Conservation (phyloP, 495 filamentous ascomycete species). For the Talaromyces wortmannii region DNA sequence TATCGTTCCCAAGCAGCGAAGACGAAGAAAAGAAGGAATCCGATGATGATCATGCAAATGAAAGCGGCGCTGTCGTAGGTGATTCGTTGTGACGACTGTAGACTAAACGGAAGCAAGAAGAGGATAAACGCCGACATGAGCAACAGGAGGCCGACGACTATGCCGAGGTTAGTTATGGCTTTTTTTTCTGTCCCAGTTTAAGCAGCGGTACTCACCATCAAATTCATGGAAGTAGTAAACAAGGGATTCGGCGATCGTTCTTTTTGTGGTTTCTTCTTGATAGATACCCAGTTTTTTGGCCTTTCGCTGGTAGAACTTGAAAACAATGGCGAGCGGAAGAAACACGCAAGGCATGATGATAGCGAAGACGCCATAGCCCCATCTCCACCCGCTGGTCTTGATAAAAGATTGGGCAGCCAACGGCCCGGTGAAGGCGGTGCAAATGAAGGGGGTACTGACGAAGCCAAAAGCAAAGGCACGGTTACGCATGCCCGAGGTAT, state of each 20-base stretch:
- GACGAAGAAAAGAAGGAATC: constrained; percentile 44
- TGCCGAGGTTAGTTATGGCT: background rate
- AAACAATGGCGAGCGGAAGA: constrained; percentile 44
- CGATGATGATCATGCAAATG: constrained; percentile 52
- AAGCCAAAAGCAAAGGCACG: constrained; percentile 57
- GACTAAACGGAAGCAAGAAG: constrained; percentile 57
- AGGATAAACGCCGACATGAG: constrained; percentile 51
- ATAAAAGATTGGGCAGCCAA: constrained; percentile 34
- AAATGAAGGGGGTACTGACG: constrained; percentile 57
- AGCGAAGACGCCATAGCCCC: constrained; percentile 56
- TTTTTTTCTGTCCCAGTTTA: background rate
- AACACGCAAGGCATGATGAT: constrained; percentile 53
- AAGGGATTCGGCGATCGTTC: constrained; percentile 40
- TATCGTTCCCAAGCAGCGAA: constrained; percentile 56
- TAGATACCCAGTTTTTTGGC: constrained; percentile 41
- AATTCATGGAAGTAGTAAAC: constrained; percentile 53
- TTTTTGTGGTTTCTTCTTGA: constrained; percentile 28
- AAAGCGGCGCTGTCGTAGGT: constrained; percentile 46
- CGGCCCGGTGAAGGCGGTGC: constrained; percentile 39
- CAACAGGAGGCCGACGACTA: constrained; percentile 49
- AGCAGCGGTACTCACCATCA: constrained; percentile 35
- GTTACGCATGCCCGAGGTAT: constrained; percentile 58
- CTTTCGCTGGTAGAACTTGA: constrained; percentile 52
- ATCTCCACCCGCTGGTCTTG: constrained; percentile 49
- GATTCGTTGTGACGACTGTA: constrained; percentile 35